phyloP scores from a whole-genome alignment of 2,329 filamentous ascomycete genomes.

The Aphanocladium album region DNA sequence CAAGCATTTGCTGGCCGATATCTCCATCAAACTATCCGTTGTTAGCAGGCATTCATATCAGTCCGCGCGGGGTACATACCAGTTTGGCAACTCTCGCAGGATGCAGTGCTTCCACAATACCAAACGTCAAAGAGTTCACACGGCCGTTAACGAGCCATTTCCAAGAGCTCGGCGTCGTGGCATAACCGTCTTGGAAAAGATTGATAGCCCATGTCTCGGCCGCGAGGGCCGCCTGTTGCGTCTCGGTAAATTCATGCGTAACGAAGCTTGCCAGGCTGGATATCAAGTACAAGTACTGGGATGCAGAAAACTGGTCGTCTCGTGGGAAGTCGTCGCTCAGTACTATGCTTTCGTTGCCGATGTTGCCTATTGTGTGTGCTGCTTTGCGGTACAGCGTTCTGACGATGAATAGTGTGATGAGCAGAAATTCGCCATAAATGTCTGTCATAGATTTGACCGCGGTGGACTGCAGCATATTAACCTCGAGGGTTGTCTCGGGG shows the following conservation, averaged over 20 bases:
- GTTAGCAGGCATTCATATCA: not conserved
- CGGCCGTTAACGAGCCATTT: constrained; percentile 27
- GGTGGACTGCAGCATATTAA: constrained; percentile 17
- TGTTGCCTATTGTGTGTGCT: constrained; percentile 25
- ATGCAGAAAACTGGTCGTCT: constrained; percentile 23
- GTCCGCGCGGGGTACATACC: constrained; percentile 22
- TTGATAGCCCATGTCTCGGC: constrained; percentile 30
- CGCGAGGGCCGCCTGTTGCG: constrained; percentile 29
- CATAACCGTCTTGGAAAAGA: constrained; percentile 31
- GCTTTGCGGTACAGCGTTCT: constrained; percentile 38
- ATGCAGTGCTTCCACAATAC: constrained; percentile 33
- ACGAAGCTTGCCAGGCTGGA: constrained; percentile 32
- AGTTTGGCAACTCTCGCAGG: constrained; percentile 29
- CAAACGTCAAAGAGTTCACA: constrained; percentile 33
- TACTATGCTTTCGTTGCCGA: constrained; percentile 16
- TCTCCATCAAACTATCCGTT: constrained; percentile 31
- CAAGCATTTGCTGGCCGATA: constrained; percentile 31
- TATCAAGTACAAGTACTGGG: constrained; percentile 32
- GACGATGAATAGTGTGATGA: constrained; percentile 33
- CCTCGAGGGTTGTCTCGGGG: not conserved
- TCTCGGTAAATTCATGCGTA: constrained; percentile 32
- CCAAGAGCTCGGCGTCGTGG: constrained; percentile 22
- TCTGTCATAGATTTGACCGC: not conserved
- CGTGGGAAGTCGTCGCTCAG: constrained; percentile 29
- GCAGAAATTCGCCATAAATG: constrained; percentile 30